phyloP scores from a whole-genome alignment of 495 filamentous ascomycete genomes.

The Trichoderma virens region DNA sequence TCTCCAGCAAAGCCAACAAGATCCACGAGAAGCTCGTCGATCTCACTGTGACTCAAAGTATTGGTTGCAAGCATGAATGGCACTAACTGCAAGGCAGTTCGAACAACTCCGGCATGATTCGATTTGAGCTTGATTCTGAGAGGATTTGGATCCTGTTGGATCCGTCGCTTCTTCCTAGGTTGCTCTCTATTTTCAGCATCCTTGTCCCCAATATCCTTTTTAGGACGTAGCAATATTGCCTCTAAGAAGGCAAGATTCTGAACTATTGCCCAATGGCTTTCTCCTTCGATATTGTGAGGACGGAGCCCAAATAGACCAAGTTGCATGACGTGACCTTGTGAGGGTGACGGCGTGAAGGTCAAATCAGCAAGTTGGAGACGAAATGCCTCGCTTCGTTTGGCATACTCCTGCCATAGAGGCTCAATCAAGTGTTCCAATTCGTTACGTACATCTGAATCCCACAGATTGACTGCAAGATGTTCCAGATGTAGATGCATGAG shows the following conservation, averaged over 20 bases:
- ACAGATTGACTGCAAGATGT: constrained; percentile 22
- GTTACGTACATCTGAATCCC: constrained; percentile 23
- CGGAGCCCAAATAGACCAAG: constrained; percentile 39
- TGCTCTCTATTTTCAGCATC: constrained; percentile 29
- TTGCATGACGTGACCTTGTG: constrained; percentile 26
- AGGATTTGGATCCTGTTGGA: constrained; percentile 50
- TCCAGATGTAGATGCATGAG: constrained; percentile 54
- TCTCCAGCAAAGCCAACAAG: constrained; percentile 27
- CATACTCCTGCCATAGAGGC: constrained; percentile 64
- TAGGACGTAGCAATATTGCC: constrained; percentile 29
- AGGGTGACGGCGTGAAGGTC: constrained; percentile 40
- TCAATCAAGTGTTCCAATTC: constrained; percentile 48
- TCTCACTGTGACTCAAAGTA: constrained; percentile 28
- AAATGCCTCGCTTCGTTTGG: constrained; percentile 58
- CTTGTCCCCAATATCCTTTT: constrained; percentile 18
- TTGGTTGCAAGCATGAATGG: constrained; percentile 55
- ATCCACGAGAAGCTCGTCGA: constrained; percentile 29
- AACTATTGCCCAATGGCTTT: constrained; percentile 48
- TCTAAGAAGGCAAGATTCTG: constrained; percentile 44
- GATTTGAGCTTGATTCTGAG: constrained; percentile 54
- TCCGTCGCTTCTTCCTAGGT: constrained; percentile 56
- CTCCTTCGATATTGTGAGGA: constrained; percentile 35
- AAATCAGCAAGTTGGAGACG: constrained; percentile 72
- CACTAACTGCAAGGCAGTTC: constrained; percentile 71
- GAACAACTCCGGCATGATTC: constrained; percentile 43